A percentile compares a stretch with the other conserved stretches of the same genome.
Evolutionary conservation across 306 rosid species (phyloP).

Genomic region (Erythrophleum fordii): DNA sequence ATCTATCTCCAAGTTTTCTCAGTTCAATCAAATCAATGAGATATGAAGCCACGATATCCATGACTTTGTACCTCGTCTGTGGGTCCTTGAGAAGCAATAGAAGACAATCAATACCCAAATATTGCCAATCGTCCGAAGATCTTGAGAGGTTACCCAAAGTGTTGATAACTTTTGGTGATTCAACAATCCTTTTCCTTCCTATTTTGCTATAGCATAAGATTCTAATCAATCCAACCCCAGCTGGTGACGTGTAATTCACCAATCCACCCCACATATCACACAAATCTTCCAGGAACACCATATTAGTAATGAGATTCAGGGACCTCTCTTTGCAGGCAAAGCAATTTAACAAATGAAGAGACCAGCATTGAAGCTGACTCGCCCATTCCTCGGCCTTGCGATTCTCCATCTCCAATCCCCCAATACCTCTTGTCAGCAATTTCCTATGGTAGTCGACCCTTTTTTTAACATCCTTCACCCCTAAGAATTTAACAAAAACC

Average conservation of each 20-base stretch:
- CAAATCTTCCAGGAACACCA: conserved; percentile 10
- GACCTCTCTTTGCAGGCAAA: conserved; percentile 21
- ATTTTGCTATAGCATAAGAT: conserved; percentile 19
- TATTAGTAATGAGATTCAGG: background rate
- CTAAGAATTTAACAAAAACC: background rate
- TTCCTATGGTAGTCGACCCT: background rate
- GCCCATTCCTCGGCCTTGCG: conserved; percentile 17
- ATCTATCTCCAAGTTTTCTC: background rate
- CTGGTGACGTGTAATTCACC: conserved; percentile 15
- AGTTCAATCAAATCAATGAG: conserved; percentile 20
- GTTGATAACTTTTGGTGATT: background rate
- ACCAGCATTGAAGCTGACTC: conserved; percentile 19
- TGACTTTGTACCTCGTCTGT: background rate
- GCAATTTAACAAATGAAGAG: conserved; percentile 4
- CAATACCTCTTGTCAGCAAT: background rate
- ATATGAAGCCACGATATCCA: background rate
- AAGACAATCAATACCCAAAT: conserved; percentile 1
- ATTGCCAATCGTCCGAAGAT: conserved; percentile 25
- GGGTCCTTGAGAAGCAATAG: conserved; percentile 16
- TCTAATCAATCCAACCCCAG: conserved; percentile 26
- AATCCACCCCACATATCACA: conserved; percentile 26
- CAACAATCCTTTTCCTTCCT: background rate
- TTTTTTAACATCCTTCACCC: background rate
- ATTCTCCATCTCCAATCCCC: conserved; percentile 8
- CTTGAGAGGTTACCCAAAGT: conserved; percentile 1